Evolutionary conservation across 2,329 filamentous ascomycete genomes (phyloP).

Genomic region (Zymoseptoria ardabiliae): DNA sequence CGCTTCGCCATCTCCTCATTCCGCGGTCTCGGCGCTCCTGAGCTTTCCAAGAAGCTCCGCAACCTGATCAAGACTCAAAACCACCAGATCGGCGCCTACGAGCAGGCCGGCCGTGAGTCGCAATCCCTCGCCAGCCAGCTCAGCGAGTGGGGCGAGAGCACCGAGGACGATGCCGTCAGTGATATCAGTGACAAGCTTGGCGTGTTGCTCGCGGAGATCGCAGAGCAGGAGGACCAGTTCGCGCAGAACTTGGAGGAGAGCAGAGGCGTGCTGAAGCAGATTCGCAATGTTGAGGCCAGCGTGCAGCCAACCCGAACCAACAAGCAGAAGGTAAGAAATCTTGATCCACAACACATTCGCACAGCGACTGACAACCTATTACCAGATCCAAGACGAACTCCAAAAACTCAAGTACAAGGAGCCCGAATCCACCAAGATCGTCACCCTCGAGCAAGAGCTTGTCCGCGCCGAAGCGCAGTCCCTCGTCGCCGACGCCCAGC

Average conservation of each 20-base stretch:
- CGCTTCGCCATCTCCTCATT: slow-evolving; percentile 82
- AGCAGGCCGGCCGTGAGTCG: slow-evolving; percentile 77
- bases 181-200: slow-evolving; percentile 95
- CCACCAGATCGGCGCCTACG: slow-evolving; percentile 75
- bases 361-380: background rate
- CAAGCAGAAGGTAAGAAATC: slow-evolving; percentile 56
- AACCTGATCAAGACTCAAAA: slow-evolving; percentile 94
- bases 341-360: background rate
- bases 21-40: slow-evolving; percentile 70
- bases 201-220: slow-evolving; percentile 84
- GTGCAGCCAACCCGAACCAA: slow-evolving; percentile 87
- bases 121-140: slow-evolving; percentile 80
- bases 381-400: slow-evolving; percentile 77
- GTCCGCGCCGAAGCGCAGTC: slow-evolving; percentile 94
- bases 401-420: slow-evolving; percentile 87
- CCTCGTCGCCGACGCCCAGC: slow-evolving; percentile 88
- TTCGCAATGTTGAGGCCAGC: slow-evolving; percentile 90
- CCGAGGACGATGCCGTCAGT: slow-evolving; percentile 74
- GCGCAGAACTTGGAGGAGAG: slow-evolving; percentile 83
- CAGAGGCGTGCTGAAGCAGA: slow-evolving; percentile 74
- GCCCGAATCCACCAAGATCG: slow-evolving; percentile 71
- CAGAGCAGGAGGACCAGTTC: slow-evolving; percentile 85
- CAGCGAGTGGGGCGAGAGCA: slow-evolving; percentile 93
- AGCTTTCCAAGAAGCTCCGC: slow-evolving; percentile 82
- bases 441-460: slow-evolving; percentile 88